Conservation (phyloP, 2,329 filamentous ascomycete species). For the Zalaria sp. region DNA sequence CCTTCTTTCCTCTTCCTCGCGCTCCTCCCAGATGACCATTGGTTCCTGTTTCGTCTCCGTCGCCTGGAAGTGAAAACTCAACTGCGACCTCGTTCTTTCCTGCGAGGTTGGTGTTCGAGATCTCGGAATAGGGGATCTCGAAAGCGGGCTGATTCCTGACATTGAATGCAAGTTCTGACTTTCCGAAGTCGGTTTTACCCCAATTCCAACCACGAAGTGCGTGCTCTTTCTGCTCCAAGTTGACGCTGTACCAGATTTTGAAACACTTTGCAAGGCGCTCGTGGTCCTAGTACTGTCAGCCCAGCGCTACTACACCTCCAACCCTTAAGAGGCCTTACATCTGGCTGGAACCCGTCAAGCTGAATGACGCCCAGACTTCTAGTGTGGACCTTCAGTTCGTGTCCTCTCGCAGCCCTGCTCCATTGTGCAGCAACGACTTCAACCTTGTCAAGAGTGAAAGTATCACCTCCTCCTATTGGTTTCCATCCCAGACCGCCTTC, state of each 20-base stretch:
- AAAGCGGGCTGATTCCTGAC: slow-evolving; percentile 95
- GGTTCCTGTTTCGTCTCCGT: slow-evolving; percentile 56
- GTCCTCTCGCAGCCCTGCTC: slow-evolving; percentile 85
- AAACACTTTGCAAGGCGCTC: slow-evolving; percentile 85
- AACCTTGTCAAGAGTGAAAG: slow-evolving; percentile 79
- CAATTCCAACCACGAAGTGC: slow-evolving; percentile 96
- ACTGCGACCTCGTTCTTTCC: slow-evolving; percentile 97
- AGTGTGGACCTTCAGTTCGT: slow-evolving; percentile 82
- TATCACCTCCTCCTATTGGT: slow-evolving; percentile 71
- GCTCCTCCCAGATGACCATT: slow-evolving; percentile 64
- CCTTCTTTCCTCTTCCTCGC: slow-evolving; percentile 69
- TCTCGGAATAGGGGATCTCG: slow-evolving; percentile 92
- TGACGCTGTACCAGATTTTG: slow-evolving; percentile 96
- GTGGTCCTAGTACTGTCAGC: slow-evolving; percentile 48
- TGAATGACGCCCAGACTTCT: slow-evolving; percentile 77
- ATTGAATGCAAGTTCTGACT: slow-evolving; percentile 89
- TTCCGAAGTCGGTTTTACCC: slow-evolving; percentile 95
- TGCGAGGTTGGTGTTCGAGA: slow-evolving; percentile 92
- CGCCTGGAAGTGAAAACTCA: slow-evolving; percentile 69
- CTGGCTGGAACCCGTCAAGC: slow-evolving; percentile 86
- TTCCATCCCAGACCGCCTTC: slow-evolving; percentile 96
- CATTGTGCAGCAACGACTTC: slow-evolving; percentile 83
- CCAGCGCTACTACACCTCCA: background rate
- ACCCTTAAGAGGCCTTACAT: slow-evolving; percentile 33
- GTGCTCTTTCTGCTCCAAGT: slow-evolving; percentile 84